phyloP scores from a whole-genome alignment of 208 protist genomes.

The Leishmania major region DNA sequence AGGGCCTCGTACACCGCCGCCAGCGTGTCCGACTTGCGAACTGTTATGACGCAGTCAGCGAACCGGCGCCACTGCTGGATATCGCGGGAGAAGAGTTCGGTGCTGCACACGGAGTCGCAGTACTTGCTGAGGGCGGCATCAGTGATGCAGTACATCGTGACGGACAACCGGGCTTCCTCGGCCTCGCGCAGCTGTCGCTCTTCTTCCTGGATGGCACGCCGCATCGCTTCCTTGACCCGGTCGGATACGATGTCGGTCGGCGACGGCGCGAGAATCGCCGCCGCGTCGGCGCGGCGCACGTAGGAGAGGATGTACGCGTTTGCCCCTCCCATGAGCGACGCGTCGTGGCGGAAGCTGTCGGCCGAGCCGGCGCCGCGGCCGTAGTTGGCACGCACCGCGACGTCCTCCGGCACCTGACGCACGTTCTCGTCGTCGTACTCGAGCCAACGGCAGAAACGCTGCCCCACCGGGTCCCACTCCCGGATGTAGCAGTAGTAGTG shows the following conservation, averaged over 20 bases:
- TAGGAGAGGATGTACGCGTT: constrained; percentile 89
- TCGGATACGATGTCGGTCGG: constrained; percentile 67
- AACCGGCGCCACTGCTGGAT: constrained; percentile 19
- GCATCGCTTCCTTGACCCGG: constrained; percentile 58
- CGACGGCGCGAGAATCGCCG: constrained; percentile 57
- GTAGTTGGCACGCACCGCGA: constrained; percentile 77
- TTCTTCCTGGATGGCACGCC: constrained; percentile 59
- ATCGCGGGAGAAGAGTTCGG: constrained; percentile 59
- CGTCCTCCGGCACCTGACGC: constrained; percentile 51
- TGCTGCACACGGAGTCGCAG: constrained; percentile 35
- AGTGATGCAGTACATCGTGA: constrained; percentile 60
- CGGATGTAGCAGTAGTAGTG: constrained; percentile 93
- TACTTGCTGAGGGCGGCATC: constrained; percentile 48
- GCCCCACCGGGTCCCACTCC: constrained; percentile 59
- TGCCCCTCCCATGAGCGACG: constrained; percentile 17
- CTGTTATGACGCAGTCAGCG: constrained; percentile 49
- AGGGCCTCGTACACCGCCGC: constrained; percentile 52
- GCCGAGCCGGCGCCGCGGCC: constrained; percentile 30
- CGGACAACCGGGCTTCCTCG: constrained; percentile 38
- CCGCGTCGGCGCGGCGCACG: constrained; percentile 70
- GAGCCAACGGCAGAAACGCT: constrained; percentile 71
- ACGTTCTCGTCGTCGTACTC: constrained; percentile 89
- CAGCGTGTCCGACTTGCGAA: constrained; percentile 58
- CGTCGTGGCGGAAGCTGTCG: constrained; percentile 25
- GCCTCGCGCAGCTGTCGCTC: constrained; percentile 42